Conservation (phyloP, 306 rosid genomes). For the Gastrolobium bilobum region DNA sequence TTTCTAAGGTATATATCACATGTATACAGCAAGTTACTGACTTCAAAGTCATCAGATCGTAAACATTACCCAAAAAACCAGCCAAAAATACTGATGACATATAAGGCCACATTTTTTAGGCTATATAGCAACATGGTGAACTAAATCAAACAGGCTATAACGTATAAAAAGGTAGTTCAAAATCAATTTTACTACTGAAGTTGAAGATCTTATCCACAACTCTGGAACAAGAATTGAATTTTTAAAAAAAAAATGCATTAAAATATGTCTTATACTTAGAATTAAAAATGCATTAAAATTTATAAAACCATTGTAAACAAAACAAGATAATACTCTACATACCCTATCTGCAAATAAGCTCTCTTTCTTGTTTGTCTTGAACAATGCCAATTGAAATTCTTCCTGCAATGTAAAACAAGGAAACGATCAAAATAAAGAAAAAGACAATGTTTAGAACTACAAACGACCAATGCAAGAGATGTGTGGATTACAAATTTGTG, state of each 20-base stretch:
- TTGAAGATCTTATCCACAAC: slow-evolving; percentile 3
- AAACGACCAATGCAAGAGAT: slow-evolving; percentile 39
- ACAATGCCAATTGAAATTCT: slow-evolving; percentile 92
- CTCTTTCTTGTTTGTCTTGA: slow-evolving; percentile 91
- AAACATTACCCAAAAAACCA: slow-evolving; percentile 2
- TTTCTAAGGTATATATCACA: slow-evolving; percentile 28
- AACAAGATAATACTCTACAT: slow-evolving; percentile 27
- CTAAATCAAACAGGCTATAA: slow-evolving; percentile 26
- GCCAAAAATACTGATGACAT: neutral
- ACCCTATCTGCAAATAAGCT: slow-evolving; percentile 97
- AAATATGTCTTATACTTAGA: slow-evolving; percentile 1
- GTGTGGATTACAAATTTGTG: neutral
- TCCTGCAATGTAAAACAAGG: slow-evolving; percentile 61
- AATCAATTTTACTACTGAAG: neutral
- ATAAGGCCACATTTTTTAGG: neutral
- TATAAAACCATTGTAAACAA: slow-evolving; percentile 14
- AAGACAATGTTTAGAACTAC: slow-evolving; percentile 5
- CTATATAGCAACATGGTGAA: slow-evolving; percentile 6
- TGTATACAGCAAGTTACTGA: slow-evolving; percentile 18
- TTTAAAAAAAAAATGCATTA: neutral
- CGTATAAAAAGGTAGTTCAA: neutral
- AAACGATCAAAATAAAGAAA: slow-evolving; percentile 35
- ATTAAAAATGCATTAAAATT: neutral
- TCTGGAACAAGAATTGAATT: neutral
- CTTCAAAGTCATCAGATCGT: slow-evolving; percentile 29